Percentiles rank a stretch among this genome's conserved stretches.
Conservation (phyloP, 108 stramenopile species). For the Mayamaea pseudoterrestris region DNA sequence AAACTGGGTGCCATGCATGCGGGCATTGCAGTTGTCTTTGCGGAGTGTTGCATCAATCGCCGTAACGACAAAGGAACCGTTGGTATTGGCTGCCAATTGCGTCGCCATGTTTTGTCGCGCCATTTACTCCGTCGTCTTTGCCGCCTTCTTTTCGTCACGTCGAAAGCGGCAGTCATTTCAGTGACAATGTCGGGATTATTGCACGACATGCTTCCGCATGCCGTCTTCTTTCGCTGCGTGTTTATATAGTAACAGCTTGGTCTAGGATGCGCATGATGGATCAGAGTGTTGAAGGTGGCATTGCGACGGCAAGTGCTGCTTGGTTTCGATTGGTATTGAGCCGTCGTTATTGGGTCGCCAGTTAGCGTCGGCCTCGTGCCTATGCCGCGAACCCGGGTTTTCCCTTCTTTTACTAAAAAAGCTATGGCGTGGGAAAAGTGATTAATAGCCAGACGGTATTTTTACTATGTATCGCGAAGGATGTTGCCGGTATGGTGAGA, state of each 20-base stretch:
- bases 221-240: slow-evolving; percentile 28
- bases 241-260: slow-evolving; percentile 26
- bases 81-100: slow-evolving; percentile 70
- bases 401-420: too few relatives aligned
- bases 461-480: too few relatives aligned
- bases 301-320: too few relatives aligned
- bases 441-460: too few relatives aligned
- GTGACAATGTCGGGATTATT: slow-evolving; percentile 12
- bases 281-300: too few relatives aligned
- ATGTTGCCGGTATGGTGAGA: too few relatives aligned
- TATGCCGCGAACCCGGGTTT: slow-evolving; percentile 28
- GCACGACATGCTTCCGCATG: slow-evolving; percentile 34
- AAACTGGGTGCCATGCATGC: slow-evolving; percentile 52
- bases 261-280: slow-evolving; percentile 10
- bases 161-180: not conserved
- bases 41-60: slow-evolving; percentile 40
- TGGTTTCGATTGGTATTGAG: slow-evolving; percentile 43
- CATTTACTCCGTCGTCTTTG: slow-evolving; percentile 53
- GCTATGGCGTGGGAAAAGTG: too few relatives aligned
- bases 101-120: slow-evolving; percentile 60
- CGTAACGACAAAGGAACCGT: slow-evolving; percentile 37
- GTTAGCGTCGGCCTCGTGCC: slow-evolving; percentile 21
- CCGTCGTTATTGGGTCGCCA: slow-evolving; percentile 31
- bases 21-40: slow-evolving; percentile 54
- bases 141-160: slow-evolving; percentile 35